Evolutionary conservation across 1,284 basidiomycete species (phyloP).

Genomic region (Amylostereum areolatum): DNA sequence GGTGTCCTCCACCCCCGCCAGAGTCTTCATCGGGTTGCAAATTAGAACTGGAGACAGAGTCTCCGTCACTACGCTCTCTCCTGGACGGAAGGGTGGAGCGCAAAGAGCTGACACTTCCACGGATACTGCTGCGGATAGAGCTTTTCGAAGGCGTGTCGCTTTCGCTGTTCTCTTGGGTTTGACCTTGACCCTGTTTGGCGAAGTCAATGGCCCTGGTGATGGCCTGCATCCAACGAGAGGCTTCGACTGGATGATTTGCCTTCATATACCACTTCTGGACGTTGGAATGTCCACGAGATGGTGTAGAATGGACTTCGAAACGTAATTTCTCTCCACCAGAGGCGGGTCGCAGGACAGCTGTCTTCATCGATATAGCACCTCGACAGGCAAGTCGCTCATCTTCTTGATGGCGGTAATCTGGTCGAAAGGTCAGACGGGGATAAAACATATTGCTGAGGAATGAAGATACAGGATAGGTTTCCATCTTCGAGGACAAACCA

Average conservation of each 20-base stretch:
- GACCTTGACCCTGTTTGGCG: slow-evolving; percentile 27
- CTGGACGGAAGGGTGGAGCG: slow-evolving; percentile 2
- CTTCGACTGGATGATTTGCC: slow-evolving; percentile 86
- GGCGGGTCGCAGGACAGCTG: slow-evolving; percentile 57
- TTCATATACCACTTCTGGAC: slow-evolving; percentile 86
- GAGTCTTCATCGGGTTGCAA: slow-evolving; percentile 13
- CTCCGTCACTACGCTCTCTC: slow-evolving; percentile 7
- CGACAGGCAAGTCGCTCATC: slow-evolving; percentile 86
- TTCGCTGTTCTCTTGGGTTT: slow-evolving; percentile 24
- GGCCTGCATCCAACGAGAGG: slow-evolving; percentile 81
- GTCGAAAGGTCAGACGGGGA: not conserved
- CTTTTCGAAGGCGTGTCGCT: slow-evolving; percentile 22
- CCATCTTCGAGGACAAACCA: slow-evolving; percentile 95
- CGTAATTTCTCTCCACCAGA: slow-evolving; percentile 57
- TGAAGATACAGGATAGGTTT: slow-evolving; percentile 66
- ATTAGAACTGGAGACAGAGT: slow-evolving; percentile 13
- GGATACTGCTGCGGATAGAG: slow-evolving; percentile 4
- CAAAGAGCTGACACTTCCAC: slow-evolving; percentile 1
- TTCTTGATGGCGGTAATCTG: slow-evolving; percentile 88
- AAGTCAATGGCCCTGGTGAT: slow-evolving; percentile 73
- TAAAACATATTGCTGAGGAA: slow-evolving; percentile 4
- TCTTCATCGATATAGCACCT: slow-evolving; percentile 87
- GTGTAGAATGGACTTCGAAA: slow-evolving; percentile 77
- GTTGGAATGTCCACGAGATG: slow-evolving; percentile 38
- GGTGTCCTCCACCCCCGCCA: not conserved